These are phyloP conservation scores for Stachybotrys elegans DNA, from an alignment of 2,329 filamentous ascomycete genomes.

Conservation along the genomic window DNA sequence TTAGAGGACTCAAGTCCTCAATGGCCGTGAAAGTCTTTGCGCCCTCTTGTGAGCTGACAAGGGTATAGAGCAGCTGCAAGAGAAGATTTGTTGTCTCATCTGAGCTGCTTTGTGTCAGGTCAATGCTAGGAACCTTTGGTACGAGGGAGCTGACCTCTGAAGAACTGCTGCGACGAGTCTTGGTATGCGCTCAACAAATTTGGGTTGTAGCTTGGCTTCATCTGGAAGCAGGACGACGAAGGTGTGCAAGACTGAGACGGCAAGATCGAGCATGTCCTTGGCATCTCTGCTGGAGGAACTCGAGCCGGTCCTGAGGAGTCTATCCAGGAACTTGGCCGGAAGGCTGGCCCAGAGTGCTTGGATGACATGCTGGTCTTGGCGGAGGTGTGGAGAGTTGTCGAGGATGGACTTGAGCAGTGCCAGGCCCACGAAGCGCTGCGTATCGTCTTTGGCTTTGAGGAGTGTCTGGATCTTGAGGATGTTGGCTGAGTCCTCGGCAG, in stretches of 20 bases:
- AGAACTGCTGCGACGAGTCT: conserved; percentile 48
- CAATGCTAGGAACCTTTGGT: background rate
- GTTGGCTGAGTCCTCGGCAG: conserved; percentile 12
- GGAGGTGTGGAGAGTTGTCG: conserved; percentile 52
- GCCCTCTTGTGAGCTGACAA: conserved; percentile 48
- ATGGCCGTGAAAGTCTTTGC: conserved; percentile 42
- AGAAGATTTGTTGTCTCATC: conserved; percentile 47
- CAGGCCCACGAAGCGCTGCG: conserved; percentile 62
- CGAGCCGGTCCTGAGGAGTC: conserved; percentile 52
- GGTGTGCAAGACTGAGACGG: conserved; percentile 57
- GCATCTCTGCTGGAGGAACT: conserved; percentile 37
- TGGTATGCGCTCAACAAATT: conserved; percentile 48
- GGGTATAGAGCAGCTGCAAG: conserved; percentile 51
- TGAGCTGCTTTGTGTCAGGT: conserved; percentile 31
- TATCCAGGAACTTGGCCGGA: conserved; percentile 58
- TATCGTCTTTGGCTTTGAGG: conserved; percentile 58
- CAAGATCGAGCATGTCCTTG: conserved; percentile 58
- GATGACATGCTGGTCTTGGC: conserved; percentile 40
- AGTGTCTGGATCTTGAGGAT: conserved; percentile 48
- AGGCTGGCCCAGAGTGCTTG: conserved; percentile 54
- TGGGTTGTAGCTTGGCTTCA: conserved; percentile 34
- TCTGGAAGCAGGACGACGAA: conserved; percentile 55
- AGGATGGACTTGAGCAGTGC: conserved; percentile 62
- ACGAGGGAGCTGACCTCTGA: conserved; percentile 38
- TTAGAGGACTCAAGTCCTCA: conserved; percentile 49